phyloP scores from a whole-genome alignment of 1,284 basidiomycete species.

The Chondrostereum purpureum region DNA sequence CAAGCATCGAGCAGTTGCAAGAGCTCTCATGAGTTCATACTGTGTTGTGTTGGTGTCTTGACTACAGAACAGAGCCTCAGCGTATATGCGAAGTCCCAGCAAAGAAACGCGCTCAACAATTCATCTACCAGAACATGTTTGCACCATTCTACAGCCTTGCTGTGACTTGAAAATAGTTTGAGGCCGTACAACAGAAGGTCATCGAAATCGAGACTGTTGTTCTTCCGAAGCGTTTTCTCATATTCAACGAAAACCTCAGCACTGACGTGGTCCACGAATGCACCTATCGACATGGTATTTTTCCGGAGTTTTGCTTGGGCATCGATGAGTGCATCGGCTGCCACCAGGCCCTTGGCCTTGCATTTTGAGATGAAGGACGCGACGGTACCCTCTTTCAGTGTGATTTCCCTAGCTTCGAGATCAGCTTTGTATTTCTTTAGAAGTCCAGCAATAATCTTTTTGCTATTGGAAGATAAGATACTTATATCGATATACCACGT shows the following conservation, averaged over 20 bases:
- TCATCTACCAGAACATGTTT: slow-evolving; percentile 85
- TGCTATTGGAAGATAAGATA: slow-evolving; percentile 40
- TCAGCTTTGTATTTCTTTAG: slow-evolving; percentile 51
- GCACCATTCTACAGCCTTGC: slow-evolving; percentile 56
- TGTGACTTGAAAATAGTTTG: slow-evolving; percentile 58
- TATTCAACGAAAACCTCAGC: slow-evolving; percentile 66
- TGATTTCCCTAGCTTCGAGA: slow-evolving; percentile 41
- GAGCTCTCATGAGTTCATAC: slow-evolving; percentile 77
- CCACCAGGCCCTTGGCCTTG: slow-evolving; percentile 66
- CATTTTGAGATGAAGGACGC: slow-evolving; percentile 72
- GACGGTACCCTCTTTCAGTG: slow-evolving; percentile 55
- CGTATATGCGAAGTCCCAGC: too few relatives aligned
- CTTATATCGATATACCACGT: background rate
- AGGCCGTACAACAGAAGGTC: slow-evolving; percentile 79
- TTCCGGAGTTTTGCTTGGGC: slow-evolving; percentile 6
- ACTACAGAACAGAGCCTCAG: slow-evolving; percentile 34
- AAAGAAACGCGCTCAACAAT: slow-evolving; percentile 51
- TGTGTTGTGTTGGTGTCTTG: slow-evolving; percentile 88
- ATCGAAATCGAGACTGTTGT: slow-evolving; percentile 85
- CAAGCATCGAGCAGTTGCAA: slow-evolving; percentile 55
- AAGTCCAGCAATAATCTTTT: slow-evolving; percentile 63
- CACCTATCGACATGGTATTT: slow-evolving; percentile 10
- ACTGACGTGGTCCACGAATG: slow-evolving; percentile 33
- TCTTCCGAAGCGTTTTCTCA: slow-evolving; percentile 51
- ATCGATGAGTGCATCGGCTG: slow-evolving; percentile 29